Evolutionary conservation across 1,284 basidiomycete genomes (phyloP).

Genomic region (Ustilago xerochloae): DNA sequence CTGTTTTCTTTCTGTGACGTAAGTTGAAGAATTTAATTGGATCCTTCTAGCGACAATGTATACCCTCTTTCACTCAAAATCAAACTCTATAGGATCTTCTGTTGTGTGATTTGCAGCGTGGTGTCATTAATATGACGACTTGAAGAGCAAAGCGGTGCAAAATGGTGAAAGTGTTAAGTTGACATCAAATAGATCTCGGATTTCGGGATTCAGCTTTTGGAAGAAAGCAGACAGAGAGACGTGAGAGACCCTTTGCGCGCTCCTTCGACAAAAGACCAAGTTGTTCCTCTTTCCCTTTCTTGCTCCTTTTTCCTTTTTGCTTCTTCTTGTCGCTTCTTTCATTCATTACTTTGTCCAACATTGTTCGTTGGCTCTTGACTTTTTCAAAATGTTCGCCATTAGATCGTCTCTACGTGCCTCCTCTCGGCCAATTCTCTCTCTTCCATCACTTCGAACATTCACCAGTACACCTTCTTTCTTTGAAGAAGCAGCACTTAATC

Average conservation of each 20-base stretch:
- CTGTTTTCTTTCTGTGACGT: conserved; percentile 33
- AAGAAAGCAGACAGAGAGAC: background rate
- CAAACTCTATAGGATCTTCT: too few relatives aligned
- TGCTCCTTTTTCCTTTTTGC: background rate
- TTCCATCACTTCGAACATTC: background rate
- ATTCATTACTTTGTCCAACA: background rate
- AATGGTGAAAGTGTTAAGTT: background rate
- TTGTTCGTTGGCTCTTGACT: too few relatives aligned
- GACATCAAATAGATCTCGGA: background rate
- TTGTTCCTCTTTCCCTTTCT: background rate
- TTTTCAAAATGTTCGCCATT: background rate
- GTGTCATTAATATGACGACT: too few relatives aligned
- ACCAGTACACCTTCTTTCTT: background rate
- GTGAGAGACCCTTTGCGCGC: background rate
- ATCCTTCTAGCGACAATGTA: too few relatives aligned
- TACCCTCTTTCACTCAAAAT: conserved; percentile 1
- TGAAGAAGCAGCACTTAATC: conserved; percentile 31
- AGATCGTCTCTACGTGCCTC: background rate
- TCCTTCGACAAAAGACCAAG: too few relatives aligned
- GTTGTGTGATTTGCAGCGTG: too few relatives aligned
- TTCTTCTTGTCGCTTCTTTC: background rate
- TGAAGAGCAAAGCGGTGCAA: background rate
- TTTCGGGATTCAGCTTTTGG: conserved; percentile 1
- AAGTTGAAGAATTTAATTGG: too few relatives aligned
- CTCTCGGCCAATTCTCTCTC: background rate